A percentile compares a stretch with the other conserved stretches of the same genome.
phyloP scores from a whole-genome alignment of 306 rosid genomes.

The Pyrus bretschneideri region DNA sequence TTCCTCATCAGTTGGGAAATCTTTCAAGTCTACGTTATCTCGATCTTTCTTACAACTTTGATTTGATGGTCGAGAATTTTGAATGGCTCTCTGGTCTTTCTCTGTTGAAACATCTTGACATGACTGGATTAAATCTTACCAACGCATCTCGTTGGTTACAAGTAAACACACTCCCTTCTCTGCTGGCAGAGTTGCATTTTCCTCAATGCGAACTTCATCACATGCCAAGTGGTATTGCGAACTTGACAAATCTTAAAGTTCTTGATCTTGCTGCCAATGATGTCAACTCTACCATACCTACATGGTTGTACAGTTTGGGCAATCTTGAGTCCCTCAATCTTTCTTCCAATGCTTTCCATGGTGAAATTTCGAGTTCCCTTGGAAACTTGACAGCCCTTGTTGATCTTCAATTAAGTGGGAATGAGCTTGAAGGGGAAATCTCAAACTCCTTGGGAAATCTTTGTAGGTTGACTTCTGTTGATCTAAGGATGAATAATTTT shows the following conservation, averaged over 20 bases:
- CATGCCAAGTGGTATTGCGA: no score
- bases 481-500: accelerated
- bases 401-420: accelerated
- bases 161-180: no score
- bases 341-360: not conserved
- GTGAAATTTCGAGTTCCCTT: not conserved
- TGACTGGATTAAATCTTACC: accelerated
- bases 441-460: constrained; percentile 7
- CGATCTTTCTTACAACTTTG: accelerated
- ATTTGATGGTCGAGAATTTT: not conserved
- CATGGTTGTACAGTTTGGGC: not conserved
- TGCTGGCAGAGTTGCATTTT: no score
- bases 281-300: not conserved
- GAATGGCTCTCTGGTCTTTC: not conserved
- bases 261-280: accelerated
- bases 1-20: constrained; percentile 12
- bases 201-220: accelerated
- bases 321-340: not conserved
- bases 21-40: not conserved
- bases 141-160: no score
- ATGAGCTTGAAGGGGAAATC: constrained; percentile 4
- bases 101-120: no score
- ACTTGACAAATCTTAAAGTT: no score
- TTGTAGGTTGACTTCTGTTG: not conserved
- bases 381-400: not conserved